Base-by-base conservation (phyloP, 2,329 filamentous ascomycete species). In the Fusarium redolens region DNA sequence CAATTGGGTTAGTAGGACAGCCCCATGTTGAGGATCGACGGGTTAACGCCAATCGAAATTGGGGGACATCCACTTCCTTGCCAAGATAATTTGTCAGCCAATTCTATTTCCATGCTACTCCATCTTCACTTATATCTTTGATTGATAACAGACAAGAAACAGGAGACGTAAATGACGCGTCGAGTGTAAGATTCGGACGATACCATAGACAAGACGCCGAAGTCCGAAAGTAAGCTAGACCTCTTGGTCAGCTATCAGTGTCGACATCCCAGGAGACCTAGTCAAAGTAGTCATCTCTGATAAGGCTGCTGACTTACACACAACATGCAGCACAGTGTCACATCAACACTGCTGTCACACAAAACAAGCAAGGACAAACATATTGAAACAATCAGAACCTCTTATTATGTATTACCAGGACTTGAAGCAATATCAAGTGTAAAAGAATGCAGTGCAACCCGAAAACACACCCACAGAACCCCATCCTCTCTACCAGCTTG, bases 21-120 rank as follows among this genome's bases (percentile, higher is more conserved):
- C 41, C 61, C 70, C 69, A 70, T 72, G 60, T 52, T 38, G 38
- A 55, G 33, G 65, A 72, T 75, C 70, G 73, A 69, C 68, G 22
- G 58, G 55, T 45, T 37, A 55, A 66, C 51, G 65, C 63, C 64
- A 65, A 68, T 64, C 65, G 64, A 61, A 66, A 61, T 47, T 61
- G 17, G 62, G 41, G 20, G 33, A 25, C 38, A 37, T 61, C 15
- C 40, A 54, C 35, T 65, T 37, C 28, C 48, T 47, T 31, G 63
- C 63, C 56, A 57, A 70, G 66, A 25, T 28, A 61, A 67, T 67
- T 67, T 67, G 64, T 67, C 64, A 67, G 64, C 64, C 64, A 31
- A 50, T 35, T 66, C 50, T 22, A n/a, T 40, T 30, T 38, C 14
- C 17, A 44, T 61, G 14, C 22, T 8, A 25, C 30, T 30, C 17